These are phyloP conservation scores for Nothopassalora personata DNA, from an alignment of 2,329 filamentous ascomycete genomes.

Conservation along the genomic window DNA sequence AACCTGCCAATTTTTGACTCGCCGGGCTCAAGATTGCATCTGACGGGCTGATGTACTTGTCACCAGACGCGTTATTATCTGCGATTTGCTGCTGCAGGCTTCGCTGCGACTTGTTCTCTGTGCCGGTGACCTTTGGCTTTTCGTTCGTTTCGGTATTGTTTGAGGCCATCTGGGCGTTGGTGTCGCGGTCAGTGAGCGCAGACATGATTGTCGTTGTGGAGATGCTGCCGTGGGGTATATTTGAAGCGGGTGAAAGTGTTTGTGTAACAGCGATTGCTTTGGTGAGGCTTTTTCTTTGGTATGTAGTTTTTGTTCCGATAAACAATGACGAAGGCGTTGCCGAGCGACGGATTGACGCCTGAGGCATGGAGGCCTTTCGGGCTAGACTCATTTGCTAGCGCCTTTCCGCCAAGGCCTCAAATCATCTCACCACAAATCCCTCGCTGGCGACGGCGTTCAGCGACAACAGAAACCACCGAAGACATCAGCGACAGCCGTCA, in stretches of 20 bases:
- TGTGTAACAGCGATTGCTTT: slow-evolving; percentile 4
- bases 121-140: slow-evolving; percentile 7
- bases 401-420: not conserved
- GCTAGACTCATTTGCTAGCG: not conserved
- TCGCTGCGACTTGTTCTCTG: slow-evolving; percentile 21
- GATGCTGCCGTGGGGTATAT: slow-evolving; percentile 1
- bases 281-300: not conserved
- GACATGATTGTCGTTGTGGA: slow-evolving; percentile 18
- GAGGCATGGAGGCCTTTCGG: not conserved
- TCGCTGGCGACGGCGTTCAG: not conserved
- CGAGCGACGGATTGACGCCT: not conserved
- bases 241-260: not conserved
- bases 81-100: slow-evolving; percentile 17
- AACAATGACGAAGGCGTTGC: not conserved
- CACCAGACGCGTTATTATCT: slow-evolving; percentile 17
- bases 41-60: slow-evolving; percentile 73
- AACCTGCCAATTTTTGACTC: slow-evolving; percentile 72
- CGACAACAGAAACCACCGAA: slow-evolving; percentile 15
- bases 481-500: slow-evolving; percentile 21
- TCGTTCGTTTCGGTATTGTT: slow-evolving; percentile 4
- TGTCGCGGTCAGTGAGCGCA: slow-evolving; percentile 23
- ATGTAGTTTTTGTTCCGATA: not conserved
- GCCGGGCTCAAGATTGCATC: slow-evolving; percentile 85
- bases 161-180: slow-evolving; percentile 21
- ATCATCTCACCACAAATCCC: not conserved